Percentiles rank a stretch among this genome's conserved stretches.
Conservation (phyloP, 2,329 filamentous ascomycete genomes). For the Bipolaris sorokiniana region DNA sequence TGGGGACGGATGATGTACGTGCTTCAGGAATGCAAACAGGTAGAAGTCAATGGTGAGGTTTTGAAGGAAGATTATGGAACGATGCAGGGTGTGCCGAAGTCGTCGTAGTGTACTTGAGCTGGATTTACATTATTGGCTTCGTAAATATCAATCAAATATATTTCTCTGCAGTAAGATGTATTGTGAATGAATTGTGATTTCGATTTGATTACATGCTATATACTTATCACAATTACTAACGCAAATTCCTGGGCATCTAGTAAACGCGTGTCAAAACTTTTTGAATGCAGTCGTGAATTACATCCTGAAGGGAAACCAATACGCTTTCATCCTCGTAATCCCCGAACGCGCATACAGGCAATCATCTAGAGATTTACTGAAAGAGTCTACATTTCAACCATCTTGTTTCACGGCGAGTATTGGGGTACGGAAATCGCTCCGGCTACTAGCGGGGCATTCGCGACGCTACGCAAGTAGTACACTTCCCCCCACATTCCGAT, state of each 20-base stretch:
- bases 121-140: not conserved
- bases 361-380: too few relatives aligned
- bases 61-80: slow-evolving; percentile 39
- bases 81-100: slow-evolving; percentile 41
- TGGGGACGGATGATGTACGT: slow-evolving; percentile 45
- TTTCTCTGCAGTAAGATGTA: not conserved
- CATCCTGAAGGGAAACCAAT: too few relatives aligned
- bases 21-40: slow-evolving; percentile 35
- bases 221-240: too few relatives aligned
- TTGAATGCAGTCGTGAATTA: too few relatives aligned
- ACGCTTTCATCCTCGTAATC: too few relatives aligned
- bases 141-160: not conserved
- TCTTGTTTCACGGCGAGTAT: not conserved
- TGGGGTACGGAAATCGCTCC: not conserved
- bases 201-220: too few relatives aligned
- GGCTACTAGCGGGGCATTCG: not conserved
- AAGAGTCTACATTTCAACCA: too few relatives aligned
- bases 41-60: slow-evolving; percentile 32
- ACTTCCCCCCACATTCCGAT: slow-evolving; percentile 31
- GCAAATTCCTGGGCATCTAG: too few relatives aligned
- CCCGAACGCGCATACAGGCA: too few relatives aligned
- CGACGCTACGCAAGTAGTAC: not conserved
- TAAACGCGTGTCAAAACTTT: too few relatives aligned
- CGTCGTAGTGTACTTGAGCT: slow-evolving; percentile 21
- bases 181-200: not conserved